Evolutionary conservation across 2,329 filamentous ascomycete species (phyloP), one percentile per base, ranked within the genome.

Genomic region (Colletotrichum echinochloae): DNA sequence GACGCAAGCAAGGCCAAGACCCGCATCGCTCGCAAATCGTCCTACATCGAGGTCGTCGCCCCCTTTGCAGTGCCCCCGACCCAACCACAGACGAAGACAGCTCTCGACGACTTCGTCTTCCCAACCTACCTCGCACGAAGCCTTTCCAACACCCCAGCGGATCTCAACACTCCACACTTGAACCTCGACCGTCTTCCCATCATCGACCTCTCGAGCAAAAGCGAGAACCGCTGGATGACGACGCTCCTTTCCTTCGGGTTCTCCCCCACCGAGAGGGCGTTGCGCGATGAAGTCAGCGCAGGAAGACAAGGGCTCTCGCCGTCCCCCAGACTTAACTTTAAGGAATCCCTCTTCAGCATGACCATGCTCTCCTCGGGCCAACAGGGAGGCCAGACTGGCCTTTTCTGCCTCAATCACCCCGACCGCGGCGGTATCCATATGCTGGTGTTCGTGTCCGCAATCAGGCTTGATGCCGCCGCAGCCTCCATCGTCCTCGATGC

Each of bases 321-420:
- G 0, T 78, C 82, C 3, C 66, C 76, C 4, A 80, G 83, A 0
- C 74, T 84, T 60, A 83, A 84, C 73, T 83, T 87, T 75, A 87
- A 87, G 71, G 83, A 86, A 68, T 83, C 84, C 0, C 63, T 87
- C 14, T 83, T 83, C 67, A 81, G 81, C 41, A 82, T 87, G 74
- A 83, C 85, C 73, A 84, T 83, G 81, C 69, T 84, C 30, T 75
- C 80, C 4, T 80, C 84, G 0, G 85, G 85, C 2, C 76, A 85
- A 5, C 83, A 86, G 52, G 84, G 82, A 7, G 80, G 79, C 0
- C 81, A 83, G 66, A 84, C 83, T 0, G 81, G 82, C 2, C 74
- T 86, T 4, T 86, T 87, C 70, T 78, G 80, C 2, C 79, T 87
- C 26, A 74, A 77, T 14, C 77, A 83, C 37, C 78, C 79, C 0